Conservation (phyloP, 176 grass and related monocot species). For the Pharus latifolius region DNA sequence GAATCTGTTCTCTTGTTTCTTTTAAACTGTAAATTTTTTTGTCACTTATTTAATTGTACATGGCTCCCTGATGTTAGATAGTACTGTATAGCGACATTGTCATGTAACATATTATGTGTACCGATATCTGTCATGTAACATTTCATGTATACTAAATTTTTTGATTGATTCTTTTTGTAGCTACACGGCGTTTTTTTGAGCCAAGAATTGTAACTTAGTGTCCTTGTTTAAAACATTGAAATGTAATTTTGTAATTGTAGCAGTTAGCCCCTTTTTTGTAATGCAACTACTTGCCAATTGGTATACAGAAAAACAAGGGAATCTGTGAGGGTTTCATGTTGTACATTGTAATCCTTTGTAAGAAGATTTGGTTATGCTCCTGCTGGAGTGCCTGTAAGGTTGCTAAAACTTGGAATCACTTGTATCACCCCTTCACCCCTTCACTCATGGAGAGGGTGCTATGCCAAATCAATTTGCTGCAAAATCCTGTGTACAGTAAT, state of each 20-base stretch:
- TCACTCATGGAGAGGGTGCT: too few relatives aligned
- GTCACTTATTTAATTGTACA: conserved; percentile 6
- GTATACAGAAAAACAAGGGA: too few relatives aligned
- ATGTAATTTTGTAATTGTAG: neutral
- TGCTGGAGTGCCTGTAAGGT: too few relatives aligned
- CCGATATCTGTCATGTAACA: conserved; percentile 10
- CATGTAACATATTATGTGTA: conserved; percentile 16
- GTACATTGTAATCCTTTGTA: too few relatives aligned
- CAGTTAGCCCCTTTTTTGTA: too few relatives aligned
- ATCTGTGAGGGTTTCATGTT: too few relatives aligned
- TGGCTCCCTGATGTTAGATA: neutral
- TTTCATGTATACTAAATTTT: neutral
- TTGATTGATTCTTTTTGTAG: conserved; percentile 12
- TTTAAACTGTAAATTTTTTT: conserved; percentile 8
- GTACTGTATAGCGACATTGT: conserved; percentile 10
- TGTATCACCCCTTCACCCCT: too few relatives aligned
- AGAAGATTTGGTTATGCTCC: too few relatives aligned
- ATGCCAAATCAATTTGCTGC: too few relatives aligned
- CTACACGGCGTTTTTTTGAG: conserved; percentile 11
- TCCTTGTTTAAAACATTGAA: neutral
- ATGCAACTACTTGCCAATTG: too few relatives aligned
- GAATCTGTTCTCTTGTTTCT: conserved; percentile 12
- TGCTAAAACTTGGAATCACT: too few relatives aligned
- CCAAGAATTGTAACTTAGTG: conserved; percentile 9
- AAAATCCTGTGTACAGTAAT: too few relatives aligned